Conservation (phyloP, 495 filamentous ascomycete species). For the Pseudoneurospora amorphoporcata region DNA sequence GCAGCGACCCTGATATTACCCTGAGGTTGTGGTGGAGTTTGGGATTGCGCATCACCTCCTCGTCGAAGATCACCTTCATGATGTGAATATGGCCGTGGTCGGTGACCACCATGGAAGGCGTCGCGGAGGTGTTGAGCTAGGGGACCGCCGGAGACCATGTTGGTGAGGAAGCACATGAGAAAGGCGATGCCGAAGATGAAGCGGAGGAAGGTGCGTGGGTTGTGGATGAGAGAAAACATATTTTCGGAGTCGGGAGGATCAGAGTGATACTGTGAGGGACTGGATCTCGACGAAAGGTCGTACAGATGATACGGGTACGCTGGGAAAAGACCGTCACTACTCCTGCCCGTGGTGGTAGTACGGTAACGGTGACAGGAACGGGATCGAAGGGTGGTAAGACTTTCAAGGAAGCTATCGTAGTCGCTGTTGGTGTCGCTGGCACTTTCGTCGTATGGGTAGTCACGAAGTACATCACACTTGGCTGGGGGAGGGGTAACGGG, state of each 20-base stretch:
- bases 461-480: neutral
- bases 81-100: neutral
- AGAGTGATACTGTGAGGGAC: neutral
- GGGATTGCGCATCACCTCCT: neutral
- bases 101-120: neutral
- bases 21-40: neutral
- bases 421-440: neutral
- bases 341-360: neutral
- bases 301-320: neutral
- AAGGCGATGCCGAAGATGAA: neutral
- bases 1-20: neutral
- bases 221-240: neutral
- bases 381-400: neutral
- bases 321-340: neutral
- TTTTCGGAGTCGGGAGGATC: neutral
- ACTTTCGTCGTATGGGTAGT: neutral
- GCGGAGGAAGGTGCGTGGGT: neutral
- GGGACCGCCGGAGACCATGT: neutral
- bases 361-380: neutral
- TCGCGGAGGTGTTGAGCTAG: neutral
- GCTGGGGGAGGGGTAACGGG: neutral
- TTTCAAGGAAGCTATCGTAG: neutral
- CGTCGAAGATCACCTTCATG: neutral
- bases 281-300: neutral
- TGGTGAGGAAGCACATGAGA: neutral